phyloP scores from a whole-genome alignment of 2,329 filamentous ascomycete genomes.

The Penicillium hesseltinei region DNA sequence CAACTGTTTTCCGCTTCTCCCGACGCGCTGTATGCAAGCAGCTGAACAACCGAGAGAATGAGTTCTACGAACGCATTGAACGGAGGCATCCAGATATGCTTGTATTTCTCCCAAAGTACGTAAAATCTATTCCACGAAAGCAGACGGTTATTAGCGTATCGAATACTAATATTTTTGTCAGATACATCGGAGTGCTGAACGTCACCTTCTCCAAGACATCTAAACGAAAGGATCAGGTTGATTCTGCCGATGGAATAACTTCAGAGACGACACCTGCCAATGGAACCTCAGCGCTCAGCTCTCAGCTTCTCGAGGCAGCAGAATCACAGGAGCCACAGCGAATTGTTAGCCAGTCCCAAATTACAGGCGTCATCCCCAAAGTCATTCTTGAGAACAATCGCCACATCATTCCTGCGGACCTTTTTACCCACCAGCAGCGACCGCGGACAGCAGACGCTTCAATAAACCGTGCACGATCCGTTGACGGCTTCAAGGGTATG shows the following conservation, averaged over 20 bases:
- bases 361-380: conserved; percentile 73
- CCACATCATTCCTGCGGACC: conserved; percentile 83
- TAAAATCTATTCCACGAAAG: conserved; percentile 28
- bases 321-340: conserved; percentile 49
- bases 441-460: conserved; percentile 37
- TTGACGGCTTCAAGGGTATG: conserved; percentile 20
- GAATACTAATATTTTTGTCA: conserved; percentile 19
- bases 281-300: conserved; percentile 10
- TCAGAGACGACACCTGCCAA: conserved; percentile 14
- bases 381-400: conserved; percentile 93
- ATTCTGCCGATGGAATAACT: conserved; percentile 16
- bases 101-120: conserved; percentile 78
- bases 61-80: conserved; percentile 97
- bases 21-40: conserved; percentile 95
- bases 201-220: conserved; percentile 87
- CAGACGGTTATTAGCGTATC: neutral
- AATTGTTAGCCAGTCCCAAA: conserved; percentile 72
- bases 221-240: conserved; percentile 53
- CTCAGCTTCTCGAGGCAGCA: conserved; percentile 16
- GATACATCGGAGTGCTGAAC: conserved; percentile 95
- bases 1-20: conserved; percentile 93
- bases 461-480: conserved; percentile 20
- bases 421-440: conserved; percentile 64
- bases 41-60: conserved; percentile 95
- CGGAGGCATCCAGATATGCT: conserved; percentile 84